Percentiles rank a stretch among this genome's conserved stretches.
These are phyloP conservation scores for Passiflora organensis DNA, from an alignment of 345 rosid species.

Conservation along the genomic window DNA sequence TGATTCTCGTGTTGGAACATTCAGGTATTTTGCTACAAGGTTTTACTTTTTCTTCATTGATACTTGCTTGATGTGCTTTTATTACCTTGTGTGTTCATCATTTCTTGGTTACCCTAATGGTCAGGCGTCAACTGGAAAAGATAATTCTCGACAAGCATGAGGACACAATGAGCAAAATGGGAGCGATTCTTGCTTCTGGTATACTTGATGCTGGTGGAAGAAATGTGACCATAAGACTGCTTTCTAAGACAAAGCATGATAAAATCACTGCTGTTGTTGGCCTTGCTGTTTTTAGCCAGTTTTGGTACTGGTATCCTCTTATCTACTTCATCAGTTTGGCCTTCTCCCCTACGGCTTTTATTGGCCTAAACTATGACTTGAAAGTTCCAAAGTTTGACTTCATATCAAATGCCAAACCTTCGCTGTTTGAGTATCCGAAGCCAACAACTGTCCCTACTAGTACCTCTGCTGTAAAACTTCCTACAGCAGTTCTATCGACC, in stretches of 20 bases:
- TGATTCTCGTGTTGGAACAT: conserved; percentile 95
- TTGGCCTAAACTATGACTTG: conserved; percentile 86
- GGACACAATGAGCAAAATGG: conserved; percentile 99
- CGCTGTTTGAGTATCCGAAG: conserved; percentile 90
- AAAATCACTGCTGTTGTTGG: conserved; percentile 95
- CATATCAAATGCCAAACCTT: conserved; percentile 93
- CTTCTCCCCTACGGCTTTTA: conserved; percentile 94
- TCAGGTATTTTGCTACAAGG: conserved; percentile 45
- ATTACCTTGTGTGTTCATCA: neutral
- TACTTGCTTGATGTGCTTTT: conserved; percentile 1
- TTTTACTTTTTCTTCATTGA: neutral
- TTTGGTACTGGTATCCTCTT: conserved; percentile 99
- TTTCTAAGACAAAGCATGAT: conserved; percentile 94
- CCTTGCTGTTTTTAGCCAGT: conserved; percentile 96
- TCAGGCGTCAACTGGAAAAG: conserved; percentile 88
- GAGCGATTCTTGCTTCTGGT: conserved; percentile 96
- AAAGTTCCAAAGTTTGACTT: conserved; percentile 94
- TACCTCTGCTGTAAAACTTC: conserved; percentile 83
- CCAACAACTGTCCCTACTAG: conserved; percentile 80
- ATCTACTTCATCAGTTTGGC: conserved; percentile 86
- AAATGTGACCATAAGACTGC: conserved; percentile 87
- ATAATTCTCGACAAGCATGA: conserved; percentile 94
- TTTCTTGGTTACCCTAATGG: neutral
- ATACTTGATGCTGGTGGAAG: conserved; percentile 99
- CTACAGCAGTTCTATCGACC: conserved; percentile 93